Conservation (phyloP, 192 early-diverging fungal species). For the Backusella psychrophila region DNA sequence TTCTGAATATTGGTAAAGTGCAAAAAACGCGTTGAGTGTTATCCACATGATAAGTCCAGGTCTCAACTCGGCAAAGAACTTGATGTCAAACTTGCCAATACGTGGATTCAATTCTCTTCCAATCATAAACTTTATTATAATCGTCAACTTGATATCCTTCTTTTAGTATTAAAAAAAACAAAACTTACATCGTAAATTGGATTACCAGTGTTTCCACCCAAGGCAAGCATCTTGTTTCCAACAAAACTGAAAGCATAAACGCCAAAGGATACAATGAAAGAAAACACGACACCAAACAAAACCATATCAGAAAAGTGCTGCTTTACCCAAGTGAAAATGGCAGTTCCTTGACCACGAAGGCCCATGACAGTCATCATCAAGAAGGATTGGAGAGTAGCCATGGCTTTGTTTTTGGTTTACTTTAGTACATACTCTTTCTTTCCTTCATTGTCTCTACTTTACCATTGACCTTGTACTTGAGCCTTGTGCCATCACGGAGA, state of each 20-base stretch:
- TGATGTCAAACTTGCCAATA: constrained; percentile 79
- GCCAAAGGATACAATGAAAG: constrained; percentile 60
- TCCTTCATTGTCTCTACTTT: not conserved
- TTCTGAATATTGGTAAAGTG: constrained; percentile 67
- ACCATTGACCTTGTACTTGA: constrained; percentile 87
- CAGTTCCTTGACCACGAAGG: constrained; percentile 48
- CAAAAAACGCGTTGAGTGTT: constrained; percentile 72
- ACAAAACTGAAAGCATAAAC: constrained; percentile 78
- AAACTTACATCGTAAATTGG: constrained; percentile 75
- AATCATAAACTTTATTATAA: constrained; percentile 71
- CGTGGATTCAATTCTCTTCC: constrained; percentile 96
- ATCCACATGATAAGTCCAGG: constrained; percentile 93
- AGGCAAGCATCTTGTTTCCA: constrained; percentile 62
- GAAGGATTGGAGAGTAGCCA: constrained; percentile 47
- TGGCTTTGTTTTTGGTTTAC: constrained; percentile 1
- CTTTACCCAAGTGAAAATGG: constrained; percentile 75
- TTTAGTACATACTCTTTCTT: not conserved
- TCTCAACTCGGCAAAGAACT: constrained; percentile 91
- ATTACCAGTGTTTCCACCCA: constrained; percentile 88
- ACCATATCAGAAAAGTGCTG: constrained; percentile 76
- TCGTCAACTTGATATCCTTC: not conserved
- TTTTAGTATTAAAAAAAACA: not conserved
- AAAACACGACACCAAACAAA: constrained; percentile 61
- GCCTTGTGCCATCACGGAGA: constrained; percentile 67
- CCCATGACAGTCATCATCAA: constrained; percentile 50